Conservation (phyloP, 345 rosid species). For the Carallia pectinifolia region DNA sequence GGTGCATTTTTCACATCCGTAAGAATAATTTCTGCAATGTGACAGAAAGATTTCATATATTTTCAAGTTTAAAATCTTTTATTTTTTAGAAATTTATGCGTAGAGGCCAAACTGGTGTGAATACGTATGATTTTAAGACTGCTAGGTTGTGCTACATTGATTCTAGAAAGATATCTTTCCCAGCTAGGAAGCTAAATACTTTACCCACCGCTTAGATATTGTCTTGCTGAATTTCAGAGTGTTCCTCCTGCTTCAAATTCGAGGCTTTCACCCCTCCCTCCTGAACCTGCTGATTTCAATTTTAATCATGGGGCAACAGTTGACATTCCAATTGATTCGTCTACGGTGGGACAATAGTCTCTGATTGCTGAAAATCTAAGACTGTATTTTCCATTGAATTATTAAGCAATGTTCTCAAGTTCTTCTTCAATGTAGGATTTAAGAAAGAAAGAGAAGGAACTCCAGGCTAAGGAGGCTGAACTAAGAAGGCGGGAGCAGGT, state of each 20-base stretch:
- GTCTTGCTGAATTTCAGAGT: constrained; percentile 9
- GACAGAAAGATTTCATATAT: not conserved
- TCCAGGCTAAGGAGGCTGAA: constrained; percentile 33
- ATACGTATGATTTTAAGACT: no score
- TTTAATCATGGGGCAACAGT: constrained; percentile 30
- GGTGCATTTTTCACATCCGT: constrained; percentile 53
- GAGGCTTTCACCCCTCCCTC: constrained; percentile 35
- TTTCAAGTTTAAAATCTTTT: no score
- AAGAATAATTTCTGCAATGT: constrained; percentile 24
- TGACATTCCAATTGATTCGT: constrained; percentile 36
- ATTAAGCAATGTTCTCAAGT: not conserved
- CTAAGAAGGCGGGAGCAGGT: constrained; percentile 35
- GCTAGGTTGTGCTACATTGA: not conserved
- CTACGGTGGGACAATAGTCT: constrained; percentile 9
- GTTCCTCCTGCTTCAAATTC: constrained; percentile 32
- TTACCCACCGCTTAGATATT: not conserved
- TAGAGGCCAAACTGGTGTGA: no score
- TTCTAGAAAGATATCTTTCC: not conserved
- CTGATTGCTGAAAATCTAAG: constrained; percentile 6
- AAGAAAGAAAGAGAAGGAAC: constrained; percentile 34
- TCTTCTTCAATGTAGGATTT: constrained; percentile 19
- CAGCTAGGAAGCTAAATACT: no score
- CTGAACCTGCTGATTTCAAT: constrained; percentile 33
- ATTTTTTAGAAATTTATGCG: no score
- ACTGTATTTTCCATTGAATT: not conserved